Evolutionary conservation across 2,329 filamentous ascomycete genomes (phyloP).

Genomic region (Hirsutella minnesotensis): DNA sequence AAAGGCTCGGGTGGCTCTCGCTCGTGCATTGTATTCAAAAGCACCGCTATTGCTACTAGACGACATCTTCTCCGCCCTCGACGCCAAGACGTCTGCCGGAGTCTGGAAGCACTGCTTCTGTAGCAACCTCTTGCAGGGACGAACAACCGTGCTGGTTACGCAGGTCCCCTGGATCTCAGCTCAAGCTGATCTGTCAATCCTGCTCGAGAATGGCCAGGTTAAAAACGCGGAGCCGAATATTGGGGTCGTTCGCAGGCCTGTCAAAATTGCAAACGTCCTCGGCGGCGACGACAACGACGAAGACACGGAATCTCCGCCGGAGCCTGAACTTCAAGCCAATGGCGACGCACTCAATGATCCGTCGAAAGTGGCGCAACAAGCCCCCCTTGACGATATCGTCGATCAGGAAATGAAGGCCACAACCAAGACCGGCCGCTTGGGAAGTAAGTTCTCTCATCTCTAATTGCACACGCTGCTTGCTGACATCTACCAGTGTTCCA

Average conservation of each 20-base stretch:
- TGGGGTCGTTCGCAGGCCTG: slow-evolving; percentile 30
- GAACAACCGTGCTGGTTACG: slow-evolving; percentile 45
- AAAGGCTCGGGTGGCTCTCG: slow-evolving; percentile 43
- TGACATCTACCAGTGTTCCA: slow-evolving; percentile 25
- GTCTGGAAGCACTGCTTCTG: slow-evolving; percentile 49
- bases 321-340: slow-evolving; percentile 16
- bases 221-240: slow-evolving; percentile 30
- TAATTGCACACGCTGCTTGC: neutral
- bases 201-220: slow-evolving; percentile 33
- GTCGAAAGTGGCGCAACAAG: slow-evolving; percentile 22
- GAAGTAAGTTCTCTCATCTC: slow-evolving; percentile 20
- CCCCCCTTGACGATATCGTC: slow-evolving; percentile 28
- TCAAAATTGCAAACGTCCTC: slow-evolving; percentile 27
- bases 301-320: slow-evolving; percentile 12
- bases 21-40: slow-evolving; percentile 45
- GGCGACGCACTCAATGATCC: slow-evolving; percentile 17
- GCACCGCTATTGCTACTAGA: slow-evolving; percentile 43
- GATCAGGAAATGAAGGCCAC: slow-evolving; percentile 35
- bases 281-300: slow-evolving; percentile 23
- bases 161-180: slow-evolving; percentile 41
- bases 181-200: slow-evolving; percentile 35
- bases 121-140: slow-evolving; percentile 36
- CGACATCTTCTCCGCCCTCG: slow-evolving; percentile 47
- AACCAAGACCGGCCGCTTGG: slow-evolving; percentile 30
- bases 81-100: slow-evolving; percentile 43